Evolutionary conservation across 352 stramenopile species (phyloP), one percentile per base, ranked within the genome.

Genomic region (Aphanomyces stellatus): DNA sequence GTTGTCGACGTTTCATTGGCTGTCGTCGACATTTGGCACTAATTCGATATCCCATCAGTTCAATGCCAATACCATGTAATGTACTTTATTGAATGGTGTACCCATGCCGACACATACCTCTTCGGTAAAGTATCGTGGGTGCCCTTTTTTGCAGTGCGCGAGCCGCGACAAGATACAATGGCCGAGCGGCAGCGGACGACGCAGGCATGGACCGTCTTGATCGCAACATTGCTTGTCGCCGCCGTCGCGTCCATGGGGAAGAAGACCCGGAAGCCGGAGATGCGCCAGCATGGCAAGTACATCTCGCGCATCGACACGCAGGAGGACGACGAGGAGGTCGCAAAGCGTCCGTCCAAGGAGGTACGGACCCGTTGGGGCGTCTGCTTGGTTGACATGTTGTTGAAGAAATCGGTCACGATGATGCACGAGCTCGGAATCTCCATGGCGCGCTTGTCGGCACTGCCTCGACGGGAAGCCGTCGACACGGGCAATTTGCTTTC

Each of bases 351-450:
- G 51, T 24, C 51, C 27, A 40, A 24, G 34, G 51, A 19, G 22
- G 19, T 59, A 59, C 51, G 28, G 17, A n/a, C 30, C 27, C n/a
- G 1, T 46, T 0, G 11, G 31, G 13, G 28, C 30, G 22, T n/a
- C 5, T 31, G 31, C 31, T 34, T 13, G 6, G 35, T 62, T 25
- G 31, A 43, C 25, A 11, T 22, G 5, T 43, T 28, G 53, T 17
- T 28, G 25, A 62, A 62, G n/a, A 62, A 15, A n/a, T 34, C 53
- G 7, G 34, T 48, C 28, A 62, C 53, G n/a, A 25, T 48, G 8
- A 62, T 62, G 53, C 53, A 62, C 53, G 53, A 43, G 31, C 53
- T 62, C 31, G 53, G 53, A 22, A 62, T 62, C 35, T 62, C 53
- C 3, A 62, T 62, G 53, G 53, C 33, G 11, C 27, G 53, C 17